These are phyloP conservation scores for Musa acuminata DNA, from an alignment of 176 grass and related monocot species.

Conservation along the genomic window DNA sequence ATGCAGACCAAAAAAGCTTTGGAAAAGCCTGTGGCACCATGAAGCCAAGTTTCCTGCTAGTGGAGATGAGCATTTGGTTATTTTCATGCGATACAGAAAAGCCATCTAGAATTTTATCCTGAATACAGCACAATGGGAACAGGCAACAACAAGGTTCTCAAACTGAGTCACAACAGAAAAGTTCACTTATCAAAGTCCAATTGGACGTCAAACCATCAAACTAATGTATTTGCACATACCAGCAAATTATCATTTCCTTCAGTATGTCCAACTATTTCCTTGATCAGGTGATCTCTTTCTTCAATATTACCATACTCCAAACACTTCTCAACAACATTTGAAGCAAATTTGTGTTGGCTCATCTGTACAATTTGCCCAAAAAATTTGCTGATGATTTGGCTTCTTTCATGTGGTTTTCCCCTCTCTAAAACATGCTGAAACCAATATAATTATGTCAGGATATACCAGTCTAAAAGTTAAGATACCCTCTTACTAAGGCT, in stretches of 20 bases:
- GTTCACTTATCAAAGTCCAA: neutral
- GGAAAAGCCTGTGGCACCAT: no score
- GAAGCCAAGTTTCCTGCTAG: no score
- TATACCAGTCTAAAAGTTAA: neutral
- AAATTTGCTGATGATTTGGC: slow-evolving; percentile 73
- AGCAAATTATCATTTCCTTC: slow-evolving; percentile 79
- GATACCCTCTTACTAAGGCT: neutral
- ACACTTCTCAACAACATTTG: slow-evolving; percentile 96
- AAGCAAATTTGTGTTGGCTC: slow-evolving; percentile 95
- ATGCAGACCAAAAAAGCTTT: no score
- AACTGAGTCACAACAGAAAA: no score
- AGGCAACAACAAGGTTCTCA: no score
- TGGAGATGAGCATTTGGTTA: no score
- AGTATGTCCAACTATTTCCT: slow-evolving; percentile 71
- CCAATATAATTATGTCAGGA: neutral
- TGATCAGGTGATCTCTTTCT: slow-evolving; percentile 62
- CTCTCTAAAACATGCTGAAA: slow-evolving; percentile 89
- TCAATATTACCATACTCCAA: slow-evolving; percentile 66
- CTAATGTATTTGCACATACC: slow-evolving; percentile 31
- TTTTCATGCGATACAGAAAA: no score
- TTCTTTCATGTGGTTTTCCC: slow-evolving; percentile 61
- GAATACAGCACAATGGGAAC: no score
- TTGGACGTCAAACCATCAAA: neutral
- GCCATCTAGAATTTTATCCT: no score
- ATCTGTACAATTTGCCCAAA: slow-evolving; percentile 71